Conservation (phyloP, 768 basidiomycete genomes). For the Cyclocybe aegerita region DNA sequence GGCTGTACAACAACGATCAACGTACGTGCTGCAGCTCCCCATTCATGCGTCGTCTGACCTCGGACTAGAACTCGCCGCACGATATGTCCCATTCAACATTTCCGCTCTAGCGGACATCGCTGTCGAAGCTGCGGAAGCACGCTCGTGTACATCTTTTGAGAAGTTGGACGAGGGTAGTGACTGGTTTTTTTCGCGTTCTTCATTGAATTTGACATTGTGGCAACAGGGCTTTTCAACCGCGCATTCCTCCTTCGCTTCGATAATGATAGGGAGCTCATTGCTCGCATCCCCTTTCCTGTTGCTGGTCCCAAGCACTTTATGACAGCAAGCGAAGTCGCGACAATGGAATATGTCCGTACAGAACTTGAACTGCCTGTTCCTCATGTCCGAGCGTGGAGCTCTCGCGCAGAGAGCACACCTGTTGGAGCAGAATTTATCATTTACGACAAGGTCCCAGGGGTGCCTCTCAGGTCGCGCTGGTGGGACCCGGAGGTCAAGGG, state of each 20-base stretch:
- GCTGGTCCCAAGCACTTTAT: constrained; percentile 24
- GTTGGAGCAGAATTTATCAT: constrained; percentile 34
- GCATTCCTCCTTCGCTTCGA: constrained; percentile 16
- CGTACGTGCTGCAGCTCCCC: constrained; percentile 7
- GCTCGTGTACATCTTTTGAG: constrained; percentile 4
- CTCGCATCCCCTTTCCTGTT: constrained; percentile 18
- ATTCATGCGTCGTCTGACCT: neutral
- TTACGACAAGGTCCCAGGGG: constrained; percentile 29
- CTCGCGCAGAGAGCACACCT: constrained; percentile 16
- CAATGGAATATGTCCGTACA: constrained; percentile 28
- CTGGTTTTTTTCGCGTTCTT: constrained; percentile 3
- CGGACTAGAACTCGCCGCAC: constrained; percentile 14
- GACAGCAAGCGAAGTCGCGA: constrained; percentile 37
- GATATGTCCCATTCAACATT: constrained; percentile 16
- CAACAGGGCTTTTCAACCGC: constrained; percentile 18
- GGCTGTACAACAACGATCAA: constrained; percentile 26
- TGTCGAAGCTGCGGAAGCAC: constrained; percentile 11
- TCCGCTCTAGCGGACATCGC: constrained; percentile 12
- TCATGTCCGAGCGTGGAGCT: constrained; percentile 27
- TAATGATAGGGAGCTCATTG: constrained; percentile 16
- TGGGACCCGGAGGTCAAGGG: neutral
- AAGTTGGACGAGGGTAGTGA: constrained; percentile 15
- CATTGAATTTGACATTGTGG: neutral
- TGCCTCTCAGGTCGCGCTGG: constrained; percentile 18
- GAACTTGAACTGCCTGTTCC: constrained; percentile 27